Evolutionary conservation across 345 rosid species (phyloP).

Genomic region (Cochlearia excelsa): DNA sequence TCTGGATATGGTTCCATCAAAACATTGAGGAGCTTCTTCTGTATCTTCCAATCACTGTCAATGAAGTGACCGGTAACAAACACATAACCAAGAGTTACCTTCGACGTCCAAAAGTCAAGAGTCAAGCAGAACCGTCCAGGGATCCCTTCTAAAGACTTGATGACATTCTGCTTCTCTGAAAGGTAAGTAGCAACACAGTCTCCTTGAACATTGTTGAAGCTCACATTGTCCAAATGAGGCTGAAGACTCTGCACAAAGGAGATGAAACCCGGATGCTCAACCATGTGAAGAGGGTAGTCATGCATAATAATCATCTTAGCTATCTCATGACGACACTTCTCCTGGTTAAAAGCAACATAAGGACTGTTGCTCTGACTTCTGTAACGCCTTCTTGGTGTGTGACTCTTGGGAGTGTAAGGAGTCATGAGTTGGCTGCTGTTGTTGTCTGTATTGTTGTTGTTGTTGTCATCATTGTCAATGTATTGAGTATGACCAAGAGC

Average conservation of each 20-base stretch:
- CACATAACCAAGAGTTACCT: conserved; percentile 63
- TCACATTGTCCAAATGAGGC: conserved; percentile 64
- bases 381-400: conserved; percentile 68
- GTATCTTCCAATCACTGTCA: conserved; percentile 78
- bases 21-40: conserved; percentile 72
- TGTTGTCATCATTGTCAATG: conserved; percentile 36
- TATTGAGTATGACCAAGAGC: conserved; percentile 48
- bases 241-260: conserved; percentile 76
- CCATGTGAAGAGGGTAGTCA: conserved; percentile 86
- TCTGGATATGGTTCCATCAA: conserved; percentile 82
- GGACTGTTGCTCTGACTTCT: conserved; percentile 45
- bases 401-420: conserved; percentile 51
- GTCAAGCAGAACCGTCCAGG: conserved; percentile 78
- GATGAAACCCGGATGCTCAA: conserved; percentile 73
- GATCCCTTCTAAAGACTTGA: conserved; percentile 62
- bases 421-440: conserved; percentile 36
- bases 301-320: conserved; percentile 86
- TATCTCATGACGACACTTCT: conserved; percentile 71
- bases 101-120: conserved; percentile 71
- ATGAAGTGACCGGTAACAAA: conserved; percentile 76
- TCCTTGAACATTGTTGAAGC: conserved; percentile 78
- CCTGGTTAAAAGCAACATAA: conserved; percentile 61
- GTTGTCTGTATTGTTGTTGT: conserved; percentile 15
- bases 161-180: conserved; percentile 71
- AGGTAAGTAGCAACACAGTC: conserved; percentile 86